phyloP scores from a whole-genome alignment of 208 protist genomes.

The Trichomonas gallinae region DNA sequence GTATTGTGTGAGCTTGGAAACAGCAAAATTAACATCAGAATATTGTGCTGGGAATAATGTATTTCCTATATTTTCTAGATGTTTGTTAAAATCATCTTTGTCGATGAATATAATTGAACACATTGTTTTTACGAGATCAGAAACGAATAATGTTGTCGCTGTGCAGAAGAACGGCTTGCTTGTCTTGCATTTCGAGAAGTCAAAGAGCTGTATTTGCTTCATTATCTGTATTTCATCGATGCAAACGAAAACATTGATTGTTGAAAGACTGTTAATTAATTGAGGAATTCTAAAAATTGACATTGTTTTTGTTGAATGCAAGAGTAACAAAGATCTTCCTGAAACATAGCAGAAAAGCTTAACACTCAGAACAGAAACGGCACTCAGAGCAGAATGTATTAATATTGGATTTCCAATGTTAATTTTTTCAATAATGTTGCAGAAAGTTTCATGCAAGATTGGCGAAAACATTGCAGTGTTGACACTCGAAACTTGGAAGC shows the following conservation, averaged over 20 bases:
- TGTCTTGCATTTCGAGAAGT: background rate
- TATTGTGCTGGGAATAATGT: background rate
- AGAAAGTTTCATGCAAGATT: background rate
- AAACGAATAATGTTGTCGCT: background rate
- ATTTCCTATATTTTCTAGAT: background rate
- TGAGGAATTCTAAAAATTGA: background rate
- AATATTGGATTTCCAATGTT: background rate
- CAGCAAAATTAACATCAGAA: background rate
- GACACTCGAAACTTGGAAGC: background rate
- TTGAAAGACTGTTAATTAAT: background rate
- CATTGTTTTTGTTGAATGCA: background rate
- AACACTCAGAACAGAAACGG: background rate
- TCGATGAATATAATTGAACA: background rate
- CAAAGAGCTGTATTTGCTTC: background rate
- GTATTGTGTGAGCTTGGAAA: background rate
- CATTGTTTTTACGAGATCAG: background rate
- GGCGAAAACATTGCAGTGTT: background rate
- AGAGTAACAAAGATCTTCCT: background rate
- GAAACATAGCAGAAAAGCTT: background rate
- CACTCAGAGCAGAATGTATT: background rate
- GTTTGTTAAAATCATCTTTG: background rate
- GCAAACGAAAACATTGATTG: background rate
- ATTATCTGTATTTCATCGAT: background rate
- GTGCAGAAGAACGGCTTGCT: background rate
- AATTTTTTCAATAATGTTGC: background rate